Evolutionary conservation across 2,329 filamentous ascomycete genomes (phyloP).

Genomic region (Pyrenophora seminiperda): DNA sequence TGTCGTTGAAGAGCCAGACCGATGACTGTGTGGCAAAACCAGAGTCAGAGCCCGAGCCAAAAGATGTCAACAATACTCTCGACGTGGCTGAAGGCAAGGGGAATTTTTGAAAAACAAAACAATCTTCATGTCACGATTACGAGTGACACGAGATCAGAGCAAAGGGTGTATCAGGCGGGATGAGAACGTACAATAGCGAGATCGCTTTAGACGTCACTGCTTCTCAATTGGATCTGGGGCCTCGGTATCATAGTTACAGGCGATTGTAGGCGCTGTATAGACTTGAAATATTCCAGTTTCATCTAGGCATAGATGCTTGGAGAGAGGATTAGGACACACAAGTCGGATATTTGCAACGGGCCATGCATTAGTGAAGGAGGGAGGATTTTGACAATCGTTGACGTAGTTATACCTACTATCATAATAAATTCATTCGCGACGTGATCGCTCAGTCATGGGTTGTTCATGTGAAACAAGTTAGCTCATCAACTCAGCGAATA

Average conservation of each 20-base stretch:
- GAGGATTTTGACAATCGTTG: background rate
- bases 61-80: constrained; percentile 33
- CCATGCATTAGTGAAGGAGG: background rate
- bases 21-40: constrained; percentile 21
- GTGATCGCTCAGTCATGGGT: background rate
- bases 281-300: background rate
- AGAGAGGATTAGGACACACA: background rate
- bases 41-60: constrained; percentile 32
- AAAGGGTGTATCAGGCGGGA: too few relatives aligned
- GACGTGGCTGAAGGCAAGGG: constrained; percentile 22
- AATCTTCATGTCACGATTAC: too few relatives aligned
- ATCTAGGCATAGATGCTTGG: background rate
- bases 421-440: background rate
- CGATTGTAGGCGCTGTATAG: background rate
- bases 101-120: too few relatives aligned
- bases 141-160: too few relatives aligned
- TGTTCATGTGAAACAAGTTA: background rate
- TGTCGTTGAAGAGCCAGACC: constrained; percentile 12
- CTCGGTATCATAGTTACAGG: background rate
- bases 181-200: too few relatives aligned
- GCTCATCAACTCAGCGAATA: constrained; percentile 16
- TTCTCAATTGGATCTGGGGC: too few relatives aligned
- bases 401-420: background rate
- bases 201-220: too few relatives aligned
- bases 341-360: background rate